phyloP scores from a whole-genome alignment of 306 rosid genomes.

The Cajanus cajan region DNA sequence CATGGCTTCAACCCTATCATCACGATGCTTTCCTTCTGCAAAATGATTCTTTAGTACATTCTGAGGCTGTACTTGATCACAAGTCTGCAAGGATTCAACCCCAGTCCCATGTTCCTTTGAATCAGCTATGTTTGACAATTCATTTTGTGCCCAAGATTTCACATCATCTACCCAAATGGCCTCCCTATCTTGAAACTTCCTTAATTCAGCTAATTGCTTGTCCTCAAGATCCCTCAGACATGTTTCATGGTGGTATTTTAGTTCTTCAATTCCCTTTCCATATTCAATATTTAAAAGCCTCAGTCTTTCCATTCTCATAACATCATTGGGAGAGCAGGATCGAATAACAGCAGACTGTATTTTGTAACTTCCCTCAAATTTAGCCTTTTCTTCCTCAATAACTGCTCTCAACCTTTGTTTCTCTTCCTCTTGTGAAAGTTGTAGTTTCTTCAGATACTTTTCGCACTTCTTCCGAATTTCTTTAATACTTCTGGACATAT shows the following conservation, averaged over 20 bases:
- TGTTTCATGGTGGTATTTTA: slow-evolving; percentile 34
- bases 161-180: slow-evolving; percentile 53
- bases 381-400: slow-evolving; percentile 34
- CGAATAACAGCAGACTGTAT: slow-evolving; percentile 41
- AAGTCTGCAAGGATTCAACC: slow-evolving; percentile 33
- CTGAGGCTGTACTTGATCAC: slow-evolving; percentile 30
- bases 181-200: slow-evolving; percentile 36
- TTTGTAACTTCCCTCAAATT: slow-evolving; percentile 35
- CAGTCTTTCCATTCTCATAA: slow-evolving; percentile 44
- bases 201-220: slow-evolving; percentile 38
- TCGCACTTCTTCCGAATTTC: slow-evolving; percentile 53
- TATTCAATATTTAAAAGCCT: slow-evolving; percentile 37
- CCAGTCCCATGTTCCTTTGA: slow-evolving; percentile 27
- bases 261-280: slow-evolving; percentile 38
- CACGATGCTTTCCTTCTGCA: slow-evolving; percentile 13
- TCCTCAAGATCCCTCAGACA: slow-evolving; percentile 47
- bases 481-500: slow-evolving; percentile 52
- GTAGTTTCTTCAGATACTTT: slow-evolving; percentile 45
- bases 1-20: slow-evolving; percentile 18
- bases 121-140: slow-evolving; percentile 39
- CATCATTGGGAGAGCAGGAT: slow-evolving; percentile 43
- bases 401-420: background rate
- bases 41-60: slow-evolving; percentile 23
- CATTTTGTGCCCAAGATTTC: slow-evolving; percentile 55
- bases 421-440: slow-evolving; percentile 42